Percentiles rank a stretch among this genome's conserved stretches.
Conservation (phyloP, 257 asterid species). For the Capsicum rhomboideum region DNA sequence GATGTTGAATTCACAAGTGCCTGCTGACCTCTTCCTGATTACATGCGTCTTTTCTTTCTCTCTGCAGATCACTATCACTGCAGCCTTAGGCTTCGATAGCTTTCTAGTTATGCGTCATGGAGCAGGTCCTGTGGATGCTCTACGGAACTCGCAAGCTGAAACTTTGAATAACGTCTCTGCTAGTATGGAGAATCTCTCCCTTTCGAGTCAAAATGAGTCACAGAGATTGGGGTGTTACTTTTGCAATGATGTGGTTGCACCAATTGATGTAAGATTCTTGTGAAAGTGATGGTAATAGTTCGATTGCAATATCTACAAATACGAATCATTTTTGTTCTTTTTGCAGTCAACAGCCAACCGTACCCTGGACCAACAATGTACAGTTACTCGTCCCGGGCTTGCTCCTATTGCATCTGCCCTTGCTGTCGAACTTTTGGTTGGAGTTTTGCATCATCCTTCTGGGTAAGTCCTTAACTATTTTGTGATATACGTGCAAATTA, state of each 20-base stretch:
- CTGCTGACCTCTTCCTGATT: not conserved
- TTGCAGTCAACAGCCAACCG: constrained; percentile 88
- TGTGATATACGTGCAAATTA: not conserved
- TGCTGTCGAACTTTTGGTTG: constrained; percentile 87
- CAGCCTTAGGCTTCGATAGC: constrained; percentile 96
- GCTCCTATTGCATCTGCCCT: constrained; percentile 98
- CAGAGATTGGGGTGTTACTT: constrained; percentile 93
- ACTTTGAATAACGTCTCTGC: constrained; percentile 22
- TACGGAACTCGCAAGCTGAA: constrained; percentile 26
- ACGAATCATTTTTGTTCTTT: not conserved
- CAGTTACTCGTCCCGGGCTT: constrained; percentile 98
- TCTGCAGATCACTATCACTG: constrained; percentile 68
- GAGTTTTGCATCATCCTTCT: constrained; percentile 80
- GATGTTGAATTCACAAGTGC: not conserved
- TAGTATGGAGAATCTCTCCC: constrained; percentile 28
- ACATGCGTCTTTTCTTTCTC: not conserved
- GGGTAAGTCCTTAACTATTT: constrained; percentile 38
- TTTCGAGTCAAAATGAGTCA: constrained; percentile 15
- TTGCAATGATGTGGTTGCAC: constrained; percentile 94
- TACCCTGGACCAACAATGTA: constrained; percentile 95
- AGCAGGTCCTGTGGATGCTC: constrained; percentile 51
- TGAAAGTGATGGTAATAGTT: not conserved
- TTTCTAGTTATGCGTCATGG: constrained; percentile 99
- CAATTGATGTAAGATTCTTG: constrained; percentile 58
- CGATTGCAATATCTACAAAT: not conserved